A percentile compares a stretch with the other conserved stretches of the same genome.
These are phyloP conservation scores for Irpex lacteus DNA, from an alignment of 1,284 basidiomycete species.

Conservation along the genomic window DNA sequence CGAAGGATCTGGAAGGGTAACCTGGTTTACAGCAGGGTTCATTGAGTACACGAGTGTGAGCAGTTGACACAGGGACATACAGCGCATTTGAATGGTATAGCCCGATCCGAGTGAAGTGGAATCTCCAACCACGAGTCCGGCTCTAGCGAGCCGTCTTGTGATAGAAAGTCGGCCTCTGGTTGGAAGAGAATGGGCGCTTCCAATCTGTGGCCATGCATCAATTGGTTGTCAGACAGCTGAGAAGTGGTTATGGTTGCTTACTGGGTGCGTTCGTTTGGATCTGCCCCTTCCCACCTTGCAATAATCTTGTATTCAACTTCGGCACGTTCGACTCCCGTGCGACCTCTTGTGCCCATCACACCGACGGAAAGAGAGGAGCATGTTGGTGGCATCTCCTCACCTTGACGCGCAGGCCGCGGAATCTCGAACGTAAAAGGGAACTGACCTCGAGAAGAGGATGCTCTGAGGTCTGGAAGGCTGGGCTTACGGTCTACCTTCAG, in stretches of 20 bases:
- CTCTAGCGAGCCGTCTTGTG: constrained; percentile 44
- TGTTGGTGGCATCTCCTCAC: constrained; percentile 61
- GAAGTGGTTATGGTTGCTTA: constrained; percentile 32
- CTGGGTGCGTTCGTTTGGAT: constrained; percentile 44
- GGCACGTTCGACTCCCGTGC: constrained; percentile 39
- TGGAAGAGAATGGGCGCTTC: constrained; percentile 62
- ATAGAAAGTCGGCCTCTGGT: constrained; percentile 58
- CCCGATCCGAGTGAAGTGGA: constrained; percentile 58
- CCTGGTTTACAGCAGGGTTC: constrained; percentile 31
- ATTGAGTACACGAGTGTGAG: neutral
- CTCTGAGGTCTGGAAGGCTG: constrained; percentile 20
- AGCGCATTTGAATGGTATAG: constrained; percentile 61
- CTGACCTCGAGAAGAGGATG: constrained; percentile 24
- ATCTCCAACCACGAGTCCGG: constrained; percentile 64
- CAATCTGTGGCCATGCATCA: constrained; percentile 37
- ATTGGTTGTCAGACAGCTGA: constrained; percentile 9
- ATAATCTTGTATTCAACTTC: constrained; percentile 54
- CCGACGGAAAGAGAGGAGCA: constrained; percentile 37
- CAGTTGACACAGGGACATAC: constrained; percentile 35
- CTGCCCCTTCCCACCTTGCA: constrained; percentile 57
- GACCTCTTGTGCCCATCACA: constrained; percentile 26
- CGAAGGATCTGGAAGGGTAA: constrained; percentile 58
- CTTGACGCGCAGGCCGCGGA: constrained; percentile 43
- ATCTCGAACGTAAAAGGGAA: constrained; percentile 60
- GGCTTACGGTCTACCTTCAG: constrained; percentile 25